phyloP scores from a whole-genome alignment of 768 basidiomycete genomes.

The Macrolepiota fuliginosa region DNA sequence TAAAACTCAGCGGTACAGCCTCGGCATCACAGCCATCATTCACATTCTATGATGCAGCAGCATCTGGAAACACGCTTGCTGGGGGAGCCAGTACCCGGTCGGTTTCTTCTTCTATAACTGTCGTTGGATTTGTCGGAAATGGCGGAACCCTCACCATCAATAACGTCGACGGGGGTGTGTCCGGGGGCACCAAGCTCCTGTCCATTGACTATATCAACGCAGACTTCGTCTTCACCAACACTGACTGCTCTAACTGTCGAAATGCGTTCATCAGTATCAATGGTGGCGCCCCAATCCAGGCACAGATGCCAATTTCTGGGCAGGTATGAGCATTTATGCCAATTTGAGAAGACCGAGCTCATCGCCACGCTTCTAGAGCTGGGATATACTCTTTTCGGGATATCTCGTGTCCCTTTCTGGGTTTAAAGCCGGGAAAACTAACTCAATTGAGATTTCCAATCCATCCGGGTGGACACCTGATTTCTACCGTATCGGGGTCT shows the following conservation, averaged over 20 bases:
- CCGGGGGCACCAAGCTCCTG: slow-evolving; percentile 41
- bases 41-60: slow-evolving; percentile 34
- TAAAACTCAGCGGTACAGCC: slow-evolving; percentile 33
- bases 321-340: slow-evolving; percentile 30
- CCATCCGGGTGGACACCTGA: slow-evolving; percentile 40
- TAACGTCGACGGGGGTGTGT: slow-evolving; percentile 36
- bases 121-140: slow-evolving; percentile 40
- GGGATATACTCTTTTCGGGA: slow-evolving; percentile 41
- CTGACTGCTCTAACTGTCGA: slow-evolving; percentile 47
- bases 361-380: slow-evolving; percentile 29
- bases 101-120: slow-evolving; percentile 33
- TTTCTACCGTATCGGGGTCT: slow-evolving; percentile 39
- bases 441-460: slow-evolving; percentile 44
- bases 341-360: not conserved
- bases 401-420: slow-evolving; percentile 40
- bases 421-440: slow-evolving; percentile 42
- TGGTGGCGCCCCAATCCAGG: slow-evolving; percentile 38
- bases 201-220: slow-evolving; percentile 48
- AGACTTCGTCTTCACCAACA: slow-evolving; percentile 40
- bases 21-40: slow-evolving; percentile 24
- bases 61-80: slow-evolving; percentile 29
- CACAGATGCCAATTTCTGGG: slow-evolving; percentile 45
- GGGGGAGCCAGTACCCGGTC: slow-evolving; percentile 36
- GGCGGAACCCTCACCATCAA: slow-evolving; percentile 43
- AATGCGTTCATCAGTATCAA: slow-evolving; percentile 46